Percentiles rank a stretch among this genome's conserved stretches.
phyloP scores from a whole-genome alignment of 352 stramenopile species.

The Pythium guiyangense region DNA sequence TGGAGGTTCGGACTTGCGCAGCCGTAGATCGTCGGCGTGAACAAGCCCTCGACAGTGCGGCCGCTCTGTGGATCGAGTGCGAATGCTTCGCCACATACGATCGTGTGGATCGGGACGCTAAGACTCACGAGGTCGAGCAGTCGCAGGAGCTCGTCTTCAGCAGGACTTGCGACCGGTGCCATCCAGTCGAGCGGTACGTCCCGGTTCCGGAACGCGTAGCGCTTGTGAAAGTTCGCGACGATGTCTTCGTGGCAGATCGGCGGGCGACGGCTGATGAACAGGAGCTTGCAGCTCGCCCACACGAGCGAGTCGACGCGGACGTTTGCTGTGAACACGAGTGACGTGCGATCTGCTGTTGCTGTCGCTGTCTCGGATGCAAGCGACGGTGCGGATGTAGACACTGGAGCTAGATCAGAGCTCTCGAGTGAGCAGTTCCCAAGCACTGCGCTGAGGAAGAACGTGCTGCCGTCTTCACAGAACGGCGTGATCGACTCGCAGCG shows the following conservation, averaged over 20 bases:
- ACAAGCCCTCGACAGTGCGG: background rate
- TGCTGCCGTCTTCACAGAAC: constrained; percentile 11
- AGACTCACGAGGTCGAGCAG: constrained; percentile 7
- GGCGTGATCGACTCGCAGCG: constrained; percentile 27
- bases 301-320: constrained; percentile 9
- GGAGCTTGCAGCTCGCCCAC: constrained; percentile 12
- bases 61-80: background rate
- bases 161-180: constrained; percentile 1
- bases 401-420: background rate
- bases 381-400: too few relatives aligned
- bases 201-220: background rate
- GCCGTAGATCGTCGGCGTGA: background rate
- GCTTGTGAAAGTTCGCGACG: constrained; percentile 2
- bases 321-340: background rate
- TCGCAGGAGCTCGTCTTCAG: constrained; percentile 3
- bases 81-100: background rate
- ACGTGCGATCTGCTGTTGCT: background rate
- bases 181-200: constrained; percentile 3
- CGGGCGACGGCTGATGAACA: background rate
- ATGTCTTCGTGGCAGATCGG: constrained; percentile 6
- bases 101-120: constrained; percentile 3
- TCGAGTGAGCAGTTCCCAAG: constrained; percentile 23
- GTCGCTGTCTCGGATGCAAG: background rate
- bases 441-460: constrained; percentile 27
- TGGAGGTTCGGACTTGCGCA: background rate